phyloP scores from a whole-genome alignment of 139 green algal species.

The Chlamydomonas sp. region DNA sequence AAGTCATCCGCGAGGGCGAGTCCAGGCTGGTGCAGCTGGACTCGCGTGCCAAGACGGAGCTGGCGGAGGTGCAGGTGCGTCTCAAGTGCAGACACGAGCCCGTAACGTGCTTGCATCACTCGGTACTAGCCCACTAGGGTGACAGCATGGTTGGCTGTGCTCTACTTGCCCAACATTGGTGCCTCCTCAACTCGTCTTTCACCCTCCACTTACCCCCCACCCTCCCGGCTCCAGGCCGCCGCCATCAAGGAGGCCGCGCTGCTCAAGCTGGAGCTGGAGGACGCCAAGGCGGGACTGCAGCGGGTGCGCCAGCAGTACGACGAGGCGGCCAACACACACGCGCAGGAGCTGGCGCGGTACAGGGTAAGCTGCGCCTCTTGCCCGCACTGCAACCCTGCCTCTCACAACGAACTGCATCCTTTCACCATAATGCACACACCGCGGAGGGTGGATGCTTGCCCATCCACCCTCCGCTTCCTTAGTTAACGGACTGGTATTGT shows the following conservation, averaged over 20 bases:
- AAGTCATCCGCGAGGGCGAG: slow-evolving; percentile 5
- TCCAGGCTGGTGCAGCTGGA: slow-evolving; percentile 3
- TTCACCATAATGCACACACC: background rate
- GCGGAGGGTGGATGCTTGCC: background rate
- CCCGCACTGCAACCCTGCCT: no score
- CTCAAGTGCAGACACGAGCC: background rate
- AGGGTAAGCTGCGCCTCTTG: slow-evolving; percentile 17
- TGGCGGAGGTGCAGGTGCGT: slow-evolving; percentile 41
- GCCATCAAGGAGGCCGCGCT: slow-evolving; percentile 44
- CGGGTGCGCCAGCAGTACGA: slow-evolving; percentile 43
- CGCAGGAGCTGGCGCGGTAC: slow-evolving; percentile 35
- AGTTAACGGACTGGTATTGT: background rate
- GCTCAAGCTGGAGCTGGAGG: slow-evolving; percentile 49
- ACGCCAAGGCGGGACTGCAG: slow-evolving; percentile 14
- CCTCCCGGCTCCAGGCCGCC: slow-evolving; percentile 31
- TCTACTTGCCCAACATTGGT: background rate
- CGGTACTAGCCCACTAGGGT: no score
- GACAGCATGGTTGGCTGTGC: no score
- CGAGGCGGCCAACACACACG: slow-evolving; percentile 20
- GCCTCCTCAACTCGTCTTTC: background rate
- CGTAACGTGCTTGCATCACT: no score
- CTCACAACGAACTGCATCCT: no score
- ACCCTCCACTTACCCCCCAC: background rate
- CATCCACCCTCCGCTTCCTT: no score
- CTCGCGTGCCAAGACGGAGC: slow-evolving; percentile 29